These are phyloP conservation scores for Amanita molliuscula DNA, from an alignment of 768 basidiomycete genomes.

Conservation along the genomic window DNA sequence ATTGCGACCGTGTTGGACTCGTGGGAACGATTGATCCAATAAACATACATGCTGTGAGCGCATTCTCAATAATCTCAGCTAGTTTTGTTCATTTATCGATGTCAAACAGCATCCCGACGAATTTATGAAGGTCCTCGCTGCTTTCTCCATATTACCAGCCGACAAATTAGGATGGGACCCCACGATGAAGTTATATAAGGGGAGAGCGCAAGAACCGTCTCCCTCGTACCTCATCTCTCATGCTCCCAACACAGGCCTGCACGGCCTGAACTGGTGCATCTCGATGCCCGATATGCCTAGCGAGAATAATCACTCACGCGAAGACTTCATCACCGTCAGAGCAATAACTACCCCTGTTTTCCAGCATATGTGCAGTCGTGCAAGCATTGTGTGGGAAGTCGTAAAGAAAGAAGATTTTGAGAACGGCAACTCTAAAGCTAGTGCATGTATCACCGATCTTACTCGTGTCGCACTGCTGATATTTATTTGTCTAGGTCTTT, in stretches of 20 bases:
- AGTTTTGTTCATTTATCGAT: background rate
- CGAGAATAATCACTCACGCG: background rate
- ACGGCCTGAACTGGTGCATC: background rate
- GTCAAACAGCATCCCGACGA: background rate
- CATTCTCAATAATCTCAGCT: background rate
- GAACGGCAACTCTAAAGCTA: background rate
- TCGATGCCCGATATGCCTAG: background rate
- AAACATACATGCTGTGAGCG: conserved; percentile 6
- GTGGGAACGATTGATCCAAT: conserved; percentile 5
- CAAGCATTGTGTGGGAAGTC: conserved; percentile 1
- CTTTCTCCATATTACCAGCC: too few relatives aligned
- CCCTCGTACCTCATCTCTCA: background rate
- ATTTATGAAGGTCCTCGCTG: too few relatives aligned
- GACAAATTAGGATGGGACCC: too few relatives aligned
- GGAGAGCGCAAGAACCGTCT: too few relatives aligned
- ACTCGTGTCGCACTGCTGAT: background rate
- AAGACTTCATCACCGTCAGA: background rate
- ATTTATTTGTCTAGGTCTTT: background rate
- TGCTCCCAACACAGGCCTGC: background rate
- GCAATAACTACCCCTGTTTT: background rate
- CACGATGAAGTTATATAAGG: background rate
- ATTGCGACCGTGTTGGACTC: conserved; percentile 8
- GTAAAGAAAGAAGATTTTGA: background rate
- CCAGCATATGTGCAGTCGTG: background rate
- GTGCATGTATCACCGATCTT: background rate